Percentiles rank a stretch among this genome's conserved stretches.
Evolutionary conservation across 2,329 filamentous ascomycete species (phyloP).

Genomic region (Pestalotiopsis sp.): DNA sequence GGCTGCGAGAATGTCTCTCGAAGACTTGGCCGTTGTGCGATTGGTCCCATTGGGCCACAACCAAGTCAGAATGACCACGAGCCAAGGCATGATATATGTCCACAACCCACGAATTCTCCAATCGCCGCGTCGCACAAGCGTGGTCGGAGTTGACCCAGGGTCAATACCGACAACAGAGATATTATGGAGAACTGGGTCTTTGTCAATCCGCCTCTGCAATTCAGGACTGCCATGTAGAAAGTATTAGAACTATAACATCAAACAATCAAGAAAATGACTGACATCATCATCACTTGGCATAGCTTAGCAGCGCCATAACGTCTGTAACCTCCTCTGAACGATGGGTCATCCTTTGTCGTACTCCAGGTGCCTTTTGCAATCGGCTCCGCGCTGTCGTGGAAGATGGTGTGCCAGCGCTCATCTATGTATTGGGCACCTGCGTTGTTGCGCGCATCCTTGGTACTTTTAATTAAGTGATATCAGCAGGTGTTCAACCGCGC

Average conservation of each 20-base stretch:
- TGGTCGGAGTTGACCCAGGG: constrained; percentile 34
- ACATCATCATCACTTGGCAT: constrained; percentile 34
- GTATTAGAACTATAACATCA: neutral
- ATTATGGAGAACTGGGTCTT: constrained; percentile 28
- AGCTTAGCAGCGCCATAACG: constrained; percentile 37
- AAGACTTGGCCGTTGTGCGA: constrained; percentile 29
- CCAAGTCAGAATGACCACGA: constrained; percentile 14
- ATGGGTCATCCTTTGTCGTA: constrained; percentile 23
- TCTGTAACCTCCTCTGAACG: constrained; percentile 24
- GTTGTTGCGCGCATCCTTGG: neutral
- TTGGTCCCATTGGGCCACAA: constrained; percentile 28
- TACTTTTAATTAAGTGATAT: neutral
- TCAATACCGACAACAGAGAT: constrained; percentile 35
- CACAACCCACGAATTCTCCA: neutral
- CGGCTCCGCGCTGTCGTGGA: constrained; percentile 23
- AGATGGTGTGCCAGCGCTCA: constrained; percentile 27
- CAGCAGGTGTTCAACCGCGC: neutral
- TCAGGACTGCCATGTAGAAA: constrained; percentile 23
- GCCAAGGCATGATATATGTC: neutral
- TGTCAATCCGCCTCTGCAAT: constrained; percentile 29
- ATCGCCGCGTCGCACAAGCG: neutral
- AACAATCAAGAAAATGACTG: neutral
- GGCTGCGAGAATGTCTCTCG: constrained; percentile 26
- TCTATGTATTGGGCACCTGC: constrained; percentile 19
- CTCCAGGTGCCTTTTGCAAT: constrained; percentile 31